A percentile compares a stretch with the other conserved stretches of the same genome.
Evolutionary conservation across 1,284 basidiomycete genomes (phyloP).

Genomic region (Ustilago esculenta): DNA sequence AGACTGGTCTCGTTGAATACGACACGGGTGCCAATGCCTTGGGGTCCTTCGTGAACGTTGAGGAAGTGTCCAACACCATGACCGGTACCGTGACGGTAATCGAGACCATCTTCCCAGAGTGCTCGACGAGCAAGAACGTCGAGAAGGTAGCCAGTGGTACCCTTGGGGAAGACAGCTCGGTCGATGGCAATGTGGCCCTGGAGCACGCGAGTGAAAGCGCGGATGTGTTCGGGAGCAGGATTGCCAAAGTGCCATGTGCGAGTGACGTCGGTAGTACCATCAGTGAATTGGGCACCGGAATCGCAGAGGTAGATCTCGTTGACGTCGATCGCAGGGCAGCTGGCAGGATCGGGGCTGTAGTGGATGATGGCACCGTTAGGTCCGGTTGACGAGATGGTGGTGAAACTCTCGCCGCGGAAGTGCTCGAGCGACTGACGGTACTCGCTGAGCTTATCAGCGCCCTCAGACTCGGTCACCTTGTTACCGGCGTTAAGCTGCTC

Average conservation of each 20-base stretch:
- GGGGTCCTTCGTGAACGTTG: constrained; percentile 65
- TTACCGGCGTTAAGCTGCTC: constrained; percentile 76
- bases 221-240: constrained; percentile 82
- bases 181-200: constrained; percentile 96
- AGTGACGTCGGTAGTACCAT: constrained; percentile 95
- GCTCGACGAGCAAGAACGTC: constrained; percentile 85
- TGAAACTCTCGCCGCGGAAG: constrained; percentile 89
- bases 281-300: constrained; percentile 86
- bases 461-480: constrained; percentile 82
- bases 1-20: constrained; percentile 65
- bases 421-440: constrained; percentile 80
- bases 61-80: constrained; percentile 63
- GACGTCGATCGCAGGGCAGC: constrained; percentile 76
- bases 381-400: constrained; percentile 87
- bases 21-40: constrained; percentile 63
- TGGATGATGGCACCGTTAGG: constrained; percentile 95
- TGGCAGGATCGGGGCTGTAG: constrained; percentile 81
- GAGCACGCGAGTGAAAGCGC: constrained; percentile 90
- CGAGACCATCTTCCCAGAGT: constrained; percentile 87
- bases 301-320: constrained; percentile 84
- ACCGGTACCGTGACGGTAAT: constrained; percentile 72
- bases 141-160: constrained; percentile 81
- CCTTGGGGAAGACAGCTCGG: constrained; percentile 82
- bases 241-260: constrained; percentile 86
- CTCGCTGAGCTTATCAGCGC: constrained; percentile 79